A percentile compares a stretch with the other conserved stretches of the same genome.
phyloP scores from a whole-genome alignment of 2,329 filamentous ascomycete species.

The Blastomyces gilchristii region DNA sequence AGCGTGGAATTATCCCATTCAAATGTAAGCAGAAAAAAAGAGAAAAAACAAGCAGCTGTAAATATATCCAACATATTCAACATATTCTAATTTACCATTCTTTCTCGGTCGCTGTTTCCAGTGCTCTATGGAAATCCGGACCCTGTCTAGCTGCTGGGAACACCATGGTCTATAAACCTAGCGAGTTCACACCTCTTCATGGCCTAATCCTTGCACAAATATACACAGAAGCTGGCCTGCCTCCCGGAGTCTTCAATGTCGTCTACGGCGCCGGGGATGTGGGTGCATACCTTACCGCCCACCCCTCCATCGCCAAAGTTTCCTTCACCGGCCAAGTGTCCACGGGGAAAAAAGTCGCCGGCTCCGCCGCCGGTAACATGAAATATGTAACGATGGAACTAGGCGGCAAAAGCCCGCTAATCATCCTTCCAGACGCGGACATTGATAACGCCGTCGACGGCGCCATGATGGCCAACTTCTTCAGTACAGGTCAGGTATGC shows the following conservation, averaged over 20 bases:
- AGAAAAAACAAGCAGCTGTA: neutral
- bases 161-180: conserved; percentile 85
- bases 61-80: conserved; percentile 2
- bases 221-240: conserved; percentile 68
- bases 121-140: conserved; percentile 75
- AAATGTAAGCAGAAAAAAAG: conserved; percentile 46
- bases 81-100: neutral
- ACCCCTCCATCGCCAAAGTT: conserved; percentile 68
- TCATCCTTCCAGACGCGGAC: conserved; percentile 71
- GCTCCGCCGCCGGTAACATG: conserved; percentile 63
- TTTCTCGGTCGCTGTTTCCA: conserved; percentile 13
- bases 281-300: conserved; percentile 62
- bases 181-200: conserved; percentile 78
- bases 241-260: conserved; percentile 76
- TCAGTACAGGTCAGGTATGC: conserved; percentile 82
- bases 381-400: conserved; percentile 91
- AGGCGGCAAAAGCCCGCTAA: conserved; percentile 72
- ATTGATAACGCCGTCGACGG: conserved; percentile 73
- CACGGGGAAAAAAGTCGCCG: conserved; percentile 73
- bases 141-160: conserved; percentile 79
- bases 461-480: conserved; percentile 92
- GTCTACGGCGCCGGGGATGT: conserved; percentile 71
- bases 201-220: conserved; percentile 64
- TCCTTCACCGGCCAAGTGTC: conserved; percentile 82
- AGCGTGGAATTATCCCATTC: conserved; percentile 87